Conservation (phyloP, 805 yeast species). For the Zygosaccharomyces kombuchaensis region DNA sequence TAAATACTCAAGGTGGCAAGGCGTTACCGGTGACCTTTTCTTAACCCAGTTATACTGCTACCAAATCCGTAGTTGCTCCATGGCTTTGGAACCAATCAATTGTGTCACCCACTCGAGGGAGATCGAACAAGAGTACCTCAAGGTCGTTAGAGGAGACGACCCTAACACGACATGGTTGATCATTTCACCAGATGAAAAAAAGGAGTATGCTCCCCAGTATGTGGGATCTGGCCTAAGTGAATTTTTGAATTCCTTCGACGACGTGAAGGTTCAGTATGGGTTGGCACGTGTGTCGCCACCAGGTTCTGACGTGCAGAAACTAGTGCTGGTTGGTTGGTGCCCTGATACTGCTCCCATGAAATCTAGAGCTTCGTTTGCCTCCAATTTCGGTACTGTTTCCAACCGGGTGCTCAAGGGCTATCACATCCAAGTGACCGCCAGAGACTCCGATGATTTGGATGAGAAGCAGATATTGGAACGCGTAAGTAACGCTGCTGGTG, state of each 20-base stretch:
- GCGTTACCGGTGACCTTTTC: neutral
- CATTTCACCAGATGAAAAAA: conserved; percentile 63
- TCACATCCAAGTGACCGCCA: conserved; percentile 95
- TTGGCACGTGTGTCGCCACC: conserved; percentile 82
- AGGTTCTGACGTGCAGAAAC: conserved; percentile 84
- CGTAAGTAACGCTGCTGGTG: conserved; percentile 90
- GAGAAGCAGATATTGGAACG: conserved; percentile 68
- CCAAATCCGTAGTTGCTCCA: conserved; percentile 5
- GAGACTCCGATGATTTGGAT: conserved; percentile 86
- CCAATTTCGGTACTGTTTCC: conserved; percentile 72
- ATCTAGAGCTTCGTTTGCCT: conserved; percentile 68
- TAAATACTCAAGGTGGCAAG: neutral
- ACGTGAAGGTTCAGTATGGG: conserved; percentile 87
- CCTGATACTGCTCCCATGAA: conserved; percentile 91
- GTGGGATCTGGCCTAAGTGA: conserved; percentile 66
- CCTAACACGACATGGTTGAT: conserved; percentile 69
- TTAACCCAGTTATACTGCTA: neutral
- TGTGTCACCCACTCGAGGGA: conserved; percentile 66
- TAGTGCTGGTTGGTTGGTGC: conserved; percentile 89
- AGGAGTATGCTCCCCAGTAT: conserved; percentile 40
- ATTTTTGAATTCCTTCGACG: conserved; percentile 76
- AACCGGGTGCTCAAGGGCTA: conserved; percentile 65
- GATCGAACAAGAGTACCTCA: conserved; percentile 70
- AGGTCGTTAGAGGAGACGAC: conserved; percentile 69
- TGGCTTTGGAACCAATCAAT: conserved; percentile 47